Evolutionary conservation across 108 stramenopile genomes (phyloP).

Genomic region (Asterionellopsis glacialis): DNA sequence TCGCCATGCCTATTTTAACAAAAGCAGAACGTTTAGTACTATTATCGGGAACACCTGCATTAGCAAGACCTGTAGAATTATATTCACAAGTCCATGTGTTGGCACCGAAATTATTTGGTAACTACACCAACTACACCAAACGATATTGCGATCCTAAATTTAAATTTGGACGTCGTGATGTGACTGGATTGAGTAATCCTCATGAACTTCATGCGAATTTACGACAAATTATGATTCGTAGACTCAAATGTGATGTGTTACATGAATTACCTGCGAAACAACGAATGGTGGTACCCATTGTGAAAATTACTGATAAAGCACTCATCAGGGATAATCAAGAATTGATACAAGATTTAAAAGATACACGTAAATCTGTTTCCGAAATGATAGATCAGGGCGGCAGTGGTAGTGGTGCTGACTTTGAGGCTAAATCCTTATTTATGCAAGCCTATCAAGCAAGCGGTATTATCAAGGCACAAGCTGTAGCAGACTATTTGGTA

Average conservation of each 20-base stretch:
- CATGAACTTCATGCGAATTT: constrained; percentile 78
- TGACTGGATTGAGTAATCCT: constrained; percentile 53
- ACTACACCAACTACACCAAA: constrained; percentile 60
- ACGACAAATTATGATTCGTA: constrained; percentile 77
- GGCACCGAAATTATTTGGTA: constrained; percentile 54
- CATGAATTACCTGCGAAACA: constrained; percentile 84
- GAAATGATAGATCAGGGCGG: constrained; percentile 23
- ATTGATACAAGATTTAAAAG: constrained; percentile 32
- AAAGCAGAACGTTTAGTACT: constrained; percentile 61
- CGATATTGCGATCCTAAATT: constrained; percentile 69
- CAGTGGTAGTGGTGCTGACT: constrained; percentile 41
- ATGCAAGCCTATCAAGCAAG: constrained; percentile 82
- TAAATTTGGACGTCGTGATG: constrained; percentile 27
- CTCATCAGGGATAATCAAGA: constrained; percentile 32
- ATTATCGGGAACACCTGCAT: constrained; percentile 86
- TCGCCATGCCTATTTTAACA: constrained; percentile 67
- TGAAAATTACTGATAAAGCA: constrained; percentile 22
- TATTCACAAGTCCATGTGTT: constrained; percentile 78
- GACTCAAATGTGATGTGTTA: constrained; percentile 82
- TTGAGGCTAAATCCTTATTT: constrained; percentile 55
- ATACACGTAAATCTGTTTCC: constrained; percentile 25
- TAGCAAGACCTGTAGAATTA: constrained; percentile 87
- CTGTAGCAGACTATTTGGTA: constrained; percentile 62
- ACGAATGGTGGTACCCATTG: constrained; percentile 59
- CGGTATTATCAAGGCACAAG: constrained; percentile 75